Evolutionary conservation across 2,329 filamentous ascomycete species (phyloP), one percentile per base, ranked within the genome.

Genomic region (Chaetoscypha palmicola): DNA sequence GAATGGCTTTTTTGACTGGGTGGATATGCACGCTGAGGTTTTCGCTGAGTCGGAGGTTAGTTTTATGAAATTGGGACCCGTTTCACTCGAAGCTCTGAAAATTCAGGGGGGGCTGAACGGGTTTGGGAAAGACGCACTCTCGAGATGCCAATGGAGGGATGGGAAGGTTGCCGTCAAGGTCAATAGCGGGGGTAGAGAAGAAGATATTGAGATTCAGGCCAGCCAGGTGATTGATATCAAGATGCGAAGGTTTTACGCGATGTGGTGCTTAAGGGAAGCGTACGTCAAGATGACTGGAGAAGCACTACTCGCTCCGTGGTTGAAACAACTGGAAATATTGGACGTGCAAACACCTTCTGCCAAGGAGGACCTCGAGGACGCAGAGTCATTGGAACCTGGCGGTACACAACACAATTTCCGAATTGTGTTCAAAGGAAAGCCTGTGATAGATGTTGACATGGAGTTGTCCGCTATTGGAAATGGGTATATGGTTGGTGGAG

Each of bases 201-300:
- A 46, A 23, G 38, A 41, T 23, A 51, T 53, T 10, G 47, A 55
- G 10, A 58, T 65, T 9, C 58, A 60, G 16, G 56, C 49, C 21
- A 52, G 55, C 14, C 11, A 45, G 5, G 45, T 77, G n/a, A 66
- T 76, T 14, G 80, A 83, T 47, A 71, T 67, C 17, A 81, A 80
- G 58, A 67, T 90, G 21, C 71, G 83, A 4, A 71, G 75, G 41
- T 91, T 91, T 60, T 91, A 89, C 61, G 75, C 83, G 1, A 76
- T 84, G 47, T 91, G 85, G 81, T 86, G 82, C 61, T 73, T 87
- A 62, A 80, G 86, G 55, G 86, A 91, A 66, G 81, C 84, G 1
- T 90, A 86, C 60, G 80, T 90, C 63, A 91, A 90, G 73, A 79
- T 91, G 67, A 85, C 83, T 22, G 86, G 86, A 20, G 83, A 90